Percentiles rank a stretch among this genome's conserved stretches.
Conservation (phyloP, 352 stramenopile genomes). For the Thalassiosira exigua region DNA sequence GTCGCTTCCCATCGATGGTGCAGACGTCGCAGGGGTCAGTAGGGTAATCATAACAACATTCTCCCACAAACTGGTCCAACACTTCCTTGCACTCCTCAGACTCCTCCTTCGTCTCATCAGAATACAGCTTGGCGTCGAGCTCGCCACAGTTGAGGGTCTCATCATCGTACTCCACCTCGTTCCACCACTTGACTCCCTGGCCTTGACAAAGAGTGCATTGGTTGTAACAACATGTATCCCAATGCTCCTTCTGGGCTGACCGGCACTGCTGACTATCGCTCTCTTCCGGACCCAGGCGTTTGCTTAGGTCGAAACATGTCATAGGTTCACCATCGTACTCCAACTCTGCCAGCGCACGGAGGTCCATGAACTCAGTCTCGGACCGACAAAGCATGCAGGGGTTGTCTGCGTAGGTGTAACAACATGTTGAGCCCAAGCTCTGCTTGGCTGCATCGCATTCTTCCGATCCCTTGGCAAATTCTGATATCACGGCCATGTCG, state of each 20-base stretch:
- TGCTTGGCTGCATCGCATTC: conserved; percentile 63
- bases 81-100: conserved; percentile 51
- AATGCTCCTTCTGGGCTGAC: conserved; percentile 48
- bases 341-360: conserved; percentile 50
- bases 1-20: conserved; percentile 44
- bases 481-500: conserved; percentile 52
- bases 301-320: conserved; percentile 59
- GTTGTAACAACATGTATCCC: conserved; percentile 59
- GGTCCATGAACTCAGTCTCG: conserved; percentile 66
- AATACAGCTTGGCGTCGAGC: conserved; percentile 50
- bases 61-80: conserved; percentile 21
- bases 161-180: conserved; percentile 56
- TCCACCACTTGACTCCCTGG: conserved; percentile 65
- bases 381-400: conserved; percentile 67
- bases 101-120: conserved; percentile 45
- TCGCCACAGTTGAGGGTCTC: conserved; percentile 61
- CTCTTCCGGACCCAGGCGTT: conserved; percentile 53
- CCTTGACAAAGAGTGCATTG: conserved; percentile 65
- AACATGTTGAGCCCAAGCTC: conserved; percentile 40
- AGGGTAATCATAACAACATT: conserved; percentile 64
- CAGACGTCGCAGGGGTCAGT: conserved; percentile 59
- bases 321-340: conserved; percentile 52
- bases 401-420: conserved; percentile 60
- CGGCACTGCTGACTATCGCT: conserved; percentile 48
- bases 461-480: conserved; percentile 45